Evolutionary conservation across 805 yeast species (phyloP).

Genomic region (Kluyveromyces aestuarii): DNA sequence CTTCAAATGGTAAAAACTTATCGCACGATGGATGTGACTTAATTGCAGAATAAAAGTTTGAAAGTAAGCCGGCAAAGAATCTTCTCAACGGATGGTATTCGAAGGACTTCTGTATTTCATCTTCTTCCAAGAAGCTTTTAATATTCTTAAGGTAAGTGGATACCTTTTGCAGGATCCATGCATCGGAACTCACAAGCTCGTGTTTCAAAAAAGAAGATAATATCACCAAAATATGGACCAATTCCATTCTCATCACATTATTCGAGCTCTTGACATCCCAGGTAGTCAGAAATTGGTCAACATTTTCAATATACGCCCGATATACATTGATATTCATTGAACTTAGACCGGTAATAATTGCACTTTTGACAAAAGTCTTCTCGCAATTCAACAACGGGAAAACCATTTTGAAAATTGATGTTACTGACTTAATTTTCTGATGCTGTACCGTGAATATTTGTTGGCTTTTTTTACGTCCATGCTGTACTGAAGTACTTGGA

Average conservation of each 20-base stretch:
- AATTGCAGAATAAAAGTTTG: conserved; percentile 57
- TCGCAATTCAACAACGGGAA: conserved; percentile 69
- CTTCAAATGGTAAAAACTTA: conserved; percentile 76
- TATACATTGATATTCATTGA: conserved; percentile 87
- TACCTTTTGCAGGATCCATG: conserved; percentile 56
- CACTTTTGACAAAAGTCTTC: conserved; percentile 65
- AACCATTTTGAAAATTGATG: conserved; percentile 79
- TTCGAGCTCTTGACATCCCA: conserved; percentile 42
- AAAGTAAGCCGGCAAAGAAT: conserved; percentile 75
- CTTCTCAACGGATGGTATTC: conserved; percentile 71
- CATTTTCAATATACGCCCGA: conserved; percentile 67
- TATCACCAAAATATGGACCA: conserved; percentile 65
- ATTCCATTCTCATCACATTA: conserved; percentile 53
- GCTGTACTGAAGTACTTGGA: conserved; percentile 44
- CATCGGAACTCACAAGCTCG: conserved; percentile 48
- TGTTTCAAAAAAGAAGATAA: conserved; percentile 54
- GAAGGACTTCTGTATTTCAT: conserved; percentile 52
- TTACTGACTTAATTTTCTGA: conserved; percentile 87
- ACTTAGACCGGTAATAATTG: conserved; percentile 81
- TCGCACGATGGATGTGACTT: conserved; percentile 32
- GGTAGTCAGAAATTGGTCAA: conserved; percentile 49
- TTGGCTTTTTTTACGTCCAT: conserved; percentile 67
- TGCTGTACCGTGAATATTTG: conserved; percentile 78
- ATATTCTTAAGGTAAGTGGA: conserved; percentile 53
- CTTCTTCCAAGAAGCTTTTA: conserved; percentile 47